These are phyloP conservation scores for Aspergillus jensenii DNA, from an alignment of 2,329 filamentous ascomycete genomes.

Conservation along the genomic window DNA sequence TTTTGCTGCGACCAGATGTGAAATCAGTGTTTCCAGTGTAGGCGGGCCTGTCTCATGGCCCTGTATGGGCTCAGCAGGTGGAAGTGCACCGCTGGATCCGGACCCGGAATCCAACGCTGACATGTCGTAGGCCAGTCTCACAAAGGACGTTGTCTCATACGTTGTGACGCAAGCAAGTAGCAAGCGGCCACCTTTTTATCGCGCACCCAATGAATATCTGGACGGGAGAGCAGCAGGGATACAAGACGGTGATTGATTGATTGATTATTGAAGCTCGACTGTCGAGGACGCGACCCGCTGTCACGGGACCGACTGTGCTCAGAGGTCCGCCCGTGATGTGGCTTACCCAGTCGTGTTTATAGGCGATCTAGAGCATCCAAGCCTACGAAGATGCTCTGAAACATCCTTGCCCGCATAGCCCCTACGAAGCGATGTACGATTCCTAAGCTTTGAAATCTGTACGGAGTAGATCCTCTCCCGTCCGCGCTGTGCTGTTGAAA, in stretches of 20 bases:
- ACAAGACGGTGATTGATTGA: too few relatives aligned
- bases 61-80: conserved; percentile 10
- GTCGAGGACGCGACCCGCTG: neutral
- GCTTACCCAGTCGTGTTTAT: neutral
- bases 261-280: neutral
- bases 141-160: neutral
- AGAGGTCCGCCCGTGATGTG: neutral
- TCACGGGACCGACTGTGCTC: neutral
- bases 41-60: conserved; percentile 25
- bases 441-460: neutral
- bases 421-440: neutral
- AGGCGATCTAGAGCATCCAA: neutral
- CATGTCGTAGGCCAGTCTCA: conserved; percentile 19
- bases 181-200: neutral
- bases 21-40: conserved; percentile 73
- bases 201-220: neutral
- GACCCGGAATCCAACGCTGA: conserved; percentile 33
- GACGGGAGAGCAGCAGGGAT: neutral
- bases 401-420: neutral
- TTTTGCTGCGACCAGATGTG: conserved; percentile 82
- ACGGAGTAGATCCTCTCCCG: neutral
- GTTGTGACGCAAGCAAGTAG: neutral
- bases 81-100: conserved; percentile 18
- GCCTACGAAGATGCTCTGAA: neutral
- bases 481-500: neutral